A percentile compares a stretch with the other conserved stretches of the same genome.
Conservation (phyloP, 192 early-diverging fungal species). For the Dispira parvispora region DNA sequence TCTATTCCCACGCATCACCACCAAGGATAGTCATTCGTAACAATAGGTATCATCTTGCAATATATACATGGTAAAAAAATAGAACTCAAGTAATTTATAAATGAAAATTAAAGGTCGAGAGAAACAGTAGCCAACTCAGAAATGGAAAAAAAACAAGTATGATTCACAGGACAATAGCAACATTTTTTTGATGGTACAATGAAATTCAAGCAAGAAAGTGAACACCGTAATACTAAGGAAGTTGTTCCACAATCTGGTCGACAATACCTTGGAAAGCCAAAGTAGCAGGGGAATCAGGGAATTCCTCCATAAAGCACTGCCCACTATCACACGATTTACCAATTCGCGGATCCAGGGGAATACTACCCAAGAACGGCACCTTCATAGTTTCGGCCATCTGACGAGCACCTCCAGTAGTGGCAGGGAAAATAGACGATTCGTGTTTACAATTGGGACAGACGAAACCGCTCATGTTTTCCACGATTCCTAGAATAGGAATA, state of each 20-base stretch:
- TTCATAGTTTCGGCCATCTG: slow-evolving; percentile 44
- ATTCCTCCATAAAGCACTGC: slow-evolving; percentile 73
- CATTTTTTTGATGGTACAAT: too few species aligned
- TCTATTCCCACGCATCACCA: not conserved
- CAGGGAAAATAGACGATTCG: slow-evolving; percentile 56
- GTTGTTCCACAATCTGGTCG: slow-evolving; percentile 13
- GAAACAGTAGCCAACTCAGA: not conserved
- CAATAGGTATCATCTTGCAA: not conserved
- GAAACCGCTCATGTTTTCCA: slow-evolving; percentile 98
- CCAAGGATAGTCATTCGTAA: not conserved
- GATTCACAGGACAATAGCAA: not conserved
- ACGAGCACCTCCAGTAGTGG: slow-evolving; percentile 57
- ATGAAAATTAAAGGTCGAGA: not conserved
- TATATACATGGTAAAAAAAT: not conserved
- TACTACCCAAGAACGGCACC: slow-evolving; percentile 45
- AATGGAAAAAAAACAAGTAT: not conserved
- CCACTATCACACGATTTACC: slow-evolving; percentile 78
- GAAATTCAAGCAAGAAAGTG: not conserved
- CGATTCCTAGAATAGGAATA: slow-evolving; percentile 77
- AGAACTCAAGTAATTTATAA: not conserved
- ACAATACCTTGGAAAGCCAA: slow-evolving; percentile 46
- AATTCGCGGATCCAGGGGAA: slow-evolving; percentile 63
- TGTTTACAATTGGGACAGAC: slow-evolving; percentile 78
- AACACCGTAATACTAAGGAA: not conserved
- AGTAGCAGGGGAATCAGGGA: slow-evolving; percentile 76